Base-by-base conservation (phyloP, 176 grass and related monocot genomes). In the Oryza officinalis region DNA sequence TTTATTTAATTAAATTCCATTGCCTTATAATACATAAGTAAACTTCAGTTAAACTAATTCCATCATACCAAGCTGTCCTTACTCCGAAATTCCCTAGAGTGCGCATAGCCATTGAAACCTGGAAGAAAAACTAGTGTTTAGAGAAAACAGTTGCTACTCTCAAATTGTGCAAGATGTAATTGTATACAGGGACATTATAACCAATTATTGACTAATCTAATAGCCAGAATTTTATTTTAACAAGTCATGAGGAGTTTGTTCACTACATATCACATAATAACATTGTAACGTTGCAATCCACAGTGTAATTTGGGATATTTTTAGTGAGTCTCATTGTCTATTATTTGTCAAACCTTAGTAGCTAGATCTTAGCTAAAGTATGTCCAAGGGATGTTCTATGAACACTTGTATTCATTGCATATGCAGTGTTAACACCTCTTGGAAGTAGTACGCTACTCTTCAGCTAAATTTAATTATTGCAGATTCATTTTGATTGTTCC, bases 71-170 rank as follows among this genome's bases (percentile, higher is more conserved):
- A 15, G 73, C 87, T 87, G 76, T 84, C 83, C 92, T 86, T 86
- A 98, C 96, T 77, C 96, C 96, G 60, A 78, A 67, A 71, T 85
- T 95, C 76, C 93, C 96, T 69, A 98, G 82, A 82, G 96, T 98
- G 65, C 92, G 91, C 87, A 82, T 88, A 67, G 93, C 85, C 93
- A 98, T 98, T 33, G 96, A 98, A 71, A 98, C 93, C 96, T 98
- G 83, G 50, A 88, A 82, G 20, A 61, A 47, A 86, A 90, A 52
- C 20, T 37, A 59, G 38, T 35, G 8, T 80, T 83, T 68, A 83
- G 75, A 73, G 14, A 66, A 60, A 0, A 49, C 41, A 44, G 13
- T 78, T 13, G 5, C 52, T 78, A 72, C 5, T 32, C 71, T 45
- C 18, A 45, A 47, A 83, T 8, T 2, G 31, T 2, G 27, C 17